These are phyloP conservation scores for Penicillium rolfsii DNA, from an alignment of 2,329 filamentous ascomycete species.

Conservation along the genomic window DNA sequence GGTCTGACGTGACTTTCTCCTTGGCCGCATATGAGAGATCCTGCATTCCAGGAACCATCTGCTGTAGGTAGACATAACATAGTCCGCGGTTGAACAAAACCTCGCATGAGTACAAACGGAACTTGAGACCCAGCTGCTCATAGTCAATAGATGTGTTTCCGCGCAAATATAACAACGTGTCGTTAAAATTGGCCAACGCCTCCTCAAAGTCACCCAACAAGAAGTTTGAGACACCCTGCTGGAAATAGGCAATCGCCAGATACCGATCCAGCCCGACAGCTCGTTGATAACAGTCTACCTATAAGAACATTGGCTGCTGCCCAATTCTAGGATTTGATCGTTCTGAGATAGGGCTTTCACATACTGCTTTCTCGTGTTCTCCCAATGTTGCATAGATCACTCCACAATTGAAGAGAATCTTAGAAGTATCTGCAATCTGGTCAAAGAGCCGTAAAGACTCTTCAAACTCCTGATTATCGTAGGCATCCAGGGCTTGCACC, in stretches of 20 bases:
- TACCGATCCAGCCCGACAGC: slow-evolving; percentile 91
- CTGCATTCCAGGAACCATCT: slow-evolving; percentile 86
- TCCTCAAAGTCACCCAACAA: slow-evolving; percentile 96
- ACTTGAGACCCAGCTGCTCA: slow-evolving; percentile 89
- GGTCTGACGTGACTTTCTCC: slow-evolving; percentile 94
- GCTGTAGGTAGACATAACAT: slow-evolving; percentile 95
- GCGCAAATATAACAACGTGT: slow-evolving; percentile 89
- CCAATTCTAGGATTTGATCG: not conserved
- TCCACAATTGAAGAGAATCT: slow-evolving; percentile 97
- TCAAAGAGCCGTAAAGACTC: slow-evolving; percentile 82
- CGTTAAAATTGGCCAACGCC: slow-evolving; percentile 97
- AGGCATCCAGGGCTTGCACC: slow-evolving; percentile 86
- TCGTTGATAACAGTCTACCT: slow-evolving; percentile 95
- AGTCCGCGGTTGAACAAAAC: slow-evolving; percentile 96
- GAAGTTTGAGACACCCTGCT: slow-evolving; percentile 98
- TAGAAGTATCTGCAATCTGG: slow-evolving; percentile 89
- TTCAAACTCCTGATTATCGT: slow-evolving; percentile 98
- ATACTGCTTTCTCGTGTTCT: slow-evolving; percentile 91
- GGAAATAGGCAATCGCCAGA: slow-evolving; percentile 96
- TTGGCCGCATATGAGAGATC: slow-evolving; percentile 89
- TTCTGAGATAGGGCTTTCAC: slow-evolving; percentile 37
- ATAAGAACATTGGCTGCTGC: slow-evolving; percentile 21
- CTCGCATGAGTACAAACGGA: slow-evolving; percentile 96
- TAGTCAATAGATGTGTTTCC: slow-evolving; percentile 99
- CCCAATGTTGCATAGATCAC: slow-evolving; percentile 96